phyloP scores from a whole-genome alignment of 2,329 filamentous ascomycete species.

The Colletotrichum agaves region DNA sequence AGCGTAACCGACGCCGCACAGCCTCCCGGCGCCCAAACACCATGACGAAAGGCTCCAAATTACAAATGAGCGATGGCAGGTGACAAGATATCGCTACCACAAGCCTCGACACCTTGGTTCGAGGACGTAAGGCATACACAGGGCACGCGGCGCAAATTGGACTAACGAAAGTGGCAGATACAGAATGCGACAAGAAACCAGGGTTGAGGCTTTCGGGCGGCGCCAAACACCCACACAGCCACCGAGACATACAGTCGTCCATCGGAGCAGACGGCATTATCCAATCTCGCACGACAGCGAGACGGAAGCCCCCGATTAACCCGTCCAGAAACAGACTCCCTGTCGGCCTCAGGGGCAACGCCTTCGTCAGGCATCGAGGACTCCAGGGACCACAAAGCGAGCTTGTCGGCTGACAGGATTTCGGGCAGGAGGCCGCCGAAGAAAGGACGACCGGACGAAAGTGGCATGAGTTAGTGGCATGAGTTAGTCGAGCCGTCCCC shows the following conservation, averaged over 20 bases:
- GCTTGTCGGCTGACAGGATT: conserved; percentile 8
- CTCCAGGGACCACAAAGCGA: neutral
- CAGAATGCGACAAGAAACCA: neutral
- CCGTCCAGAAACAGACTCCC: conserved; percentile 1
- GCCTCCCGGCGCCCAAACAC: no score
- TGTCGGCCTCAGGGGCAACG: neutral
- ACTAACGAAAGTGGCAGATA: conserved; percentile 24
- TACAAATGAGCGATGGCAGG: conserved; percentile 6
- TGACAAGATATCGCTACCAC: conserved; percentile 22
- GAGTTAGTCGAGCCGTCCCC: neutral
- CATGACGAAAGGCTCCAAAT: neutral
- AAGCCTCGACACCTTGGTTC: neutral
- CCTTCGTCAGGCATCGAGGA: conserved; percentile 13
- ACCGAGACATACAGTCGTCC: conserved; percentile 1
- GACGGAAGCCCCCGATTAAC: neutral
- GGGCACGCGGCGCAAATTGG: neutral
- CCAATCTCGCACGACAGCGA: neutral
- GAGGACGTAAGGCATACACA: neutral
- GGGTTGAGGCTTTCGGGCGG: neutral
- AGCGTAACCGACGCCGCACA: neutral
- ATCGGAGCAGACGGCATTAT: neutral
- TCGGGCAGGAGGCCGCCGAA: neutral
- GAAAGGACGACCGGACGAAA: neutral
- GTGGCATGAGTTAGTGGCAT: neutral
- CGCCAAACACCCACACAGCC: neutral